phyloP scores from a whole-genome alignment of 2,329 filamentous ascomycete species.

The Catunica adiposa region DNA sequence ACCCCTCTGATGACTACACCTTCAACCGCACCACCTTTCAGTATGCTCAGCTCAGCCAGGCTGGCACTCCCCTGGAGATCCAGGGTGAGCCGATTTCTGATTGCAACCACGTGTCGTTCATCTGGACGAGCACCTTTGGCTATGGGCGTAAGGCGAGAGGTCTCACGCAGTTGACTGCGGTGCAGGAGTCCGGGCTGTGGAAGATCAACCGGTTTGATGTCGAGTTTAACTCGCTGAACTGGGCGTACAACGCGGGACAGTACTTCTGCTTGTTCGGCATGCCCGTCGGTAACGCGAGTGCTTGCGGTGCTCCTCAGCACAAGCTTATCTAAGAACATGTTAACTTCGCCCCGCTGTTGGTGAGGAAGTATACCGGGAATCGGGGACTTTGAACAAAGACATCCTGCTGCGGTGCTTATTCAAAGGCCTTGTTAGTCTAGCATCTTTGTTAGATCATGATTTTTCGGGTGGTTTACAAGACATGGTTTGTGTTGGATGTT shows the following conservation, averaged over 20 bases:
- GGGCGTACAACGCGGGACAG: slow-evolving; percentile 14
- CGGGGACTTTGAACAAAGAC: too few relatives aligned
- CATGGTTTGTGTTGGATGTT: neutral
- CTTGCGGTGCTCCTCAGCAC: slow-evolving; percentile 8
- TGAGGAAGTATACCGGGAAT: neutral
- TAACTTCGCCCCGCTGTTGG: neutral
- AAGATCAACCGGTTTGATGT: slow-evolving; percentile 15
- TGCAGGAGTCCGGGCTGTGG: slow-evolving; percentile 15
- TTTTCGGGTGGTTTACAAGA: neutral
- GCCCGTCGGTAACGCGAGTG: slow-evolving; percentile 8
- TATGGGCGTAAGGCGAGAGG: slow-evolving; percentile 12
- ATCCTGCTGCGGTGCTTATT: neutral
- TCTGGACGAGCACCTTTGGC: slow-evolving; percentile 15
- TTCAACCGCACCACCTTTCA: slow-evolving; percentile 15
- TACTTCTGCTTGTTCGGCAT: slow-evolving; percentile 16
- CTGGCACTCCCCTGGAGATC: slow-evolving; percentile 8
- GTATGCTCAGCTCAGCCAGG: slow-evolving; percentile 11
- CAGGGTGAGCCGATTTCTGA: slow-evolving; percentile 10
- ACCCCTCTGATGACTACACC: slow-evolving; percentile 12
- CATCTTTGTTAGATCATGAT: too few relatives aligned
- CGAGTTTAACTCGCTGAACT: slow-evolving; percentile 16
- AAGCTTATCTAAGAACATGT: neutral
- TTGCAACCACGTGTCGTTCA: slow-evolving; percentile 13
- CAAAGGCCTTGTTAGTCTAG: too few relatives aligned
- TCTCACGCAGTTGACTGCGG: slow-evolving; percentile 16